These are phyloP conservation scores for Chionographis japonica DNA, from an alignment of 106 monocot genomes.

Conservation along the genomic window DNA sequence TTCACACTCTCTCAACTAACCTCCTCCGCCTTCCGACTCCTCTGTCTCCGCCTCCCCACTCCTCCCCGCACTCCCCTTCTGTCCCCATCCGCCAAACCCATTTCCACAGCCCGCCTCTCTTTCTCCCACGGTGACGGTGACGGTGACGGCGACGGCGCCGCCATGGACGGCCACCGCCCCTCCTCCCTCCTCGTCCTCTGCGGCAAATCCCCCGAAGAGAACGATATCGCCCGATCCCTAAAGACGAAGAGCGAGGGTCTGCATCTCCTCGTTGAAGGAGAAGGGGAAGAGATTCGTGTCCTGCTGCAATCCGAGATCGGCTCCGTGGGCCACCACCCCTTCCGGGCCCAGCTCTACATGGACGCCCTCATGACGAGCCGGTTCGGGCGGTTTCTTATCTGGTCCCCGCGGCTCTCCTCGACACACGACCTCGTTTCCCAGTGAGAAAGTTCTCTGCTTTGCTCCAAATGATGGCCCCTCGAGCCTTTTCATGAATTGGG, in stretches of 20 bases:
- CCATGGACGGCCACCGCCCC: slow-evolving; percentile 1
- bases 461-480: not conserved
- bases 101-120: no score
- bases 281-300: slow-evolving; percentile 18
- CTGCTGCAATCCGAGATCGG: slow-evolving; percentile 24
- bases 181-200: slow-evolving; percentile 24
- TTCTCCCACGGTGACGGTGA: no score
- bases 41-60: not conserved
- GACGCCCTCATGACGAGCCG: slow-evolving; percentile 24
- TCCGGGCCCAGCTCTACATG: slow-evolving; percentile 33
- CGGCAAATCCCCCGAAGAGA: slow-evolving; percentile 39
- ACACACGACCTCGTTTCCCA: slow-evolving; percentile 70
- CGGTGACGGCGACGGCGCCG: no score
- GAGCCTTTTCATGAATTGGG: not conserved
- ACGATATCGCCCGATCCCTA: slow-evolving; percentile 25
- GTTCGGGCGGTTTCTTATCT: slow-evolving; percentile 55
- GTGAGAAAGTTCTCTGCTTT: slow-evolving; percentile 21
- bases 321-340: slow-evolving; percentile 8
- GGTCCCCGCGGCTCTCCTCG: slow-evolving; percentile 63
- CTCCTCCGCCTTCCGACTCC: not conserved
- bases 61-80: not conserved
- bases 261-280: slow-evolving; percentile 20
- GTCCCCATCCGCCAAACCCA: no score
- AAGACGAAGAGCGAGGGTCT: slow-evolving; percentile 26
- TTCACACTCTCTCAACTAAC: not conserved